Percentiles rank a stretch among this genome's conserved stretches.
Evolutionary conservation across 345 rosid genomes (phyloP).

Genomic region (Eucalyptus fibrosa): DNA sequence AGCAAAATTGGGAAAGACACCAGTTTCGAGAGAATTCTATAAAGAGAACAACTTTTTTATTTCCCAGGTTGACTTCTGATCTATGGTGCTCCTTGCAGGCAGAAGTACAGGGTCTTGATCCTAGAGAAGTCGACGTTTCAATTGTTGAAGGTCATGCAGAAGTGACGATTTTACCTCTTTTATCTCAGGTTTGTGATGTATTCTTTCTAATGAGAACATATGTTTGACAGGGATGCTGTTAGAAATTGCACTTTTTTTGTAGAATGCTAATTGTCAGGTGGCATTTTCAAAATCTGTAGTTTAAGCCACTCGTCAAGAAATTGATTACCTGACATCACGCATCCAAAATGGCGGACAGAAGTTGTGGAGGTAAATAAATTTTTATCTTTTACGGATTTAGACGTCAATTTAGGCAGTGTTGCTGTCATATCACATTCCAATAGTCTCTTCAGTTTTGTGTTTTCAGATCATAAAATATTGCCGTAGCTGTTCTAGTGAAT

Average conservation of each 20-base stretch:
- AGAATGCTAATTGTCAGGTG: background rate
- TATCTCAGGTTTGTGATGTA: too few species aligned
- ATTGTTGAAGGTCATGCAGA: slow-evolving; percentile 8
- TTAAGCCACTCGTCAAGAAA: slow-evolving; percentile 26
- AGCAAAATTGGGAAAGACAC: background rate
- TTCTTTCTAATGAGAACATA: too few species aligned
- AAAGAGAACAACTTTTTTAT: background rate
- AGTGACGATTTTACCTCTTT: too few species aligned
- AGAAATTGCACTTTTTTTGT: background rate
- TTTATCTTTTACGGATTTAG: too few species aligned
- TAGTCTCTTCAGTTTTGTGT: too few species aligned
- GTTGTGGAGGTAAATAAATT: too few species aligned
- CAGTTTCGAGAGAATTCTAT: background rate
- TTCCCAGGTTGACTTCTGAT: background rate
- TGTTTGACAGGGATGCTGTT: too few species aligned
- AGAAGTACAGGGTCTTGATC: slow-evolving; percentile 87
- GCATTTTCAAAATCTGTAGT: slow-evolving; percentile 16
- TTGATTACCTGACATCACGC: background rate
- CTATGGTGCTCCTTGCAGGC: slow-evolving; percentile 34
- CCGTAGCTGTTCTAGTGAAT: too few species aligned
- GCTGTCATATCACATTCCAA: too few species aligned
- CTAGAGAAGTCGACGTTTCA: slow-evolving; percentile 84
- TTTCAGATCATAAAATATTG: too few species aligned
- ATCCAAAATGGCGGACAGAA: too few species aligned
- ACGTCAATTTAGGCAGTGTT: too few species aligned